Evolutionary conservation across 352 stramenopile species (phyloP), one percentile per base, ranked within the genome.

Genomic region (Phytophthora melonis): DNA sequence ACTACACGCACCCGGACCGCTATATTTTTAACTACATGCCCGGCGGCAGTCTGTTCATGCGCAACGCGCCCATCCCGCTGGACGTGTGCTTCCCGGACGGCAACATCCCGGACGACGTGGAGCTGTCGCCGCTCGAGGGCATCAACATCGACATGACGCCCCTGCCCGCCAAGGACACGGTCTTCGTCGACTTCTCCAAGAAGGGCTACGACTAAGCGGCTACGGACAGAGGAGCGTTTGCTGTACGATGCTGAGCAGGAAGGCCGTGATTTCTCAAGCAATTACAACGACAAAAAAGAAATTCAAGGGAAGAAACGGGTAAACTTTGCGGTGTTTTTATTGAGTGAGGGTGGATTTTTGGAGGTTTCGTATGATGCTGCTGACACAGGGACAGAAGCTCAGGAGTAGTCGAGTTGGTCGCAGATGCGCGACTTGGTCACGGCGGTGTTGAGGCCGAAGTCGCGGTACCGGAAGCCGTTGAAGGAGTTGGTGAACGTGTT

Each of bases 21-120:
- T 99, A 99, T 83, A 95, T 98, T 61, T 93, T 97, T 70, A 95
- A 98, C 70, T 98, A 98, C 89, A 99, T 99, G 98, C 98, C 98
- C 9, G 98, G 98, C 52, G 98, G 98, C 62, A 97, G 94, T 69
- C 95, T 98, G 61, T 99, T 99, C 83, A 99, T 99, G 98, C 92
- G 98, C 62, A 99, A 99, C 82, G 93, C 98, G 41, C 96, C 98
- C 30, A 94, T 97, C 58, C 97, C 97, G 45, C 89, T 99, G 32
- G 90, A 98, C 71, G 89, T 96, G 58, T 96, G 89, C 82, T 99
- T 94, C 77, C 89, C 92, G 32, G 87, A 97, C 70, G 89, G 89
- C 63, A 73, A 95, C 53, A 84, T 84, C 63, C 94, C 94, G n/a
- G 89, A 94, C 59, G 91, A 92, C 66, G 87, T 89, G 39, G 89